A percentile compares a stretch with the other conserved stretches of the same genome.
These are phyloP conservation scores for Phyllosticta capitalensis DNA, from an alignment of 2,329 filamentous ascomycete species.

Conservation along the genomic window DNA sequence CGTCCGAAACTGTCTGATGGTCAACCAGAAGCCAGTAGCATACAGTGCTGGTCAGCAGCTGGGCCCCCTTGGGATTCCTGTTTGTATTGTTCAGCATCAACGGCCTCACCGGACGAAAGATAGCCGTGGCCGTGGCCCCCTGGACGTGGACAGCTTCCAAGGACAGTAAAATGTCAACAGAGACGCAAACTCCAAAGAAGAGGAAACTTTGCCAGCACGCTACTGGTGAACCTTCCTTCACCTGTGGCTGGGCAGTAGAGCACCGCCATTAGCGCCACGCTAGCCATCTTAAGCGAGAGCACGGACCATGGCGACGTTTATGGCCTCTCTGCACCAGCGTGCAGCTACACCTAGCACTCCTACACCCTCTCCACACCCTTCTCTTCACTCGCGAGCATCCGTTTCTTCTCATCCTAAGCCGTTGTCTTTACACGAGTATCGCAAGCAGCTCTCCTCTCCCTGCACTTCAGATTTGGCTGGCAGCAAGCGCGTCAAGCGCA, in stretches of 20 bases:
- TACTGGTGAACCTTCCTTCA: not conserved
- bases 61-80: not conserved
- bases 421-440: conserved; percentile 31
- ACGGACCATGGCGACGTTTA: conserved; percentile 6
- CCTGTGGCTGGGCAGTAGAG: not conserved
- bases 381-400: conserved; percentile 22
- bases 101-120: not conserved
- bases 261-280: not conserved
- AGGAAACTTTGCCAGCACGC: not conserved
- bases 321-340: conserved; percentile 1
- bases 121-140: not conserved
- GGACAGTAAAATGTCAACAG: not conserved
- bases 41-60: not conserved
- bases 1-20: not conserved
- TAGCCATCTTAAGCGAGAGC: not conserved
- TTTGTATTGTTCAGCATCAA: not conserved
- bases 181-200: not conserved
- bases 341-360: conserved; percentile 20
- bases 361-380: conserved; percentile 28
- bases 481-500: conserved; percentile 28
- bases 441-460: conserved; percentile 28
- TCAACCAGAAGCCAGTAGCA: not conserved
- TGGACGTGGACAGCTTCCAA: not conserved
- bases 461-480: conserved; percentile 19
- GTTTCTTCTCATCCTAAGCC: conserved; percentile 22